Evolutionary conservation across 2,329 filamentous ascomycete genomes (phyloP).

Genomic region (Epichloe typhina): DNA sequence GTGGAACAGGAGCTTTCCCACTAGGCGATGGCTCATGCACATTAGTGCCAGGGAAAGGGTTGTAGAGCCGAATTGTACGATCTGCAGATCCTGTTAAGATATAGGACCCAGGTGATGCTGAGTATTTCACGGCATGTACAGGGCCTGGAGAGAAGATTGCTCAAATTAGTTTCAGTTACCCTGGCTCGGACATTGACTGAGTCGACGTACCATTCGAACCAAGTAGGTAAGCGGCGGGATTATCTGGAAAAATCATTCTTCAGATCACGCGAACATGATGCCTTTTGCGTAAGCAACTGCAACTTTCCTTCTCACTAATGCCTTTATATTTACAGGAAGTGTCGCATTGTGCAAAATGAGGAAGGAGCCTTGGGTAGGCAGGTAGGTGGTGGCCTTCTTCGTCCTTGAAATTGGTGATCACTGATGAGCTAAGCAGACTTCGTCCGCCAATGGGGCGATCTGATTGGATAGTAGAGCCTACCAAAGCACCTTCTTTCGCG

Average conservation of each 20-base stretch:
- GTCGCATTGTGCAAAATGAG: not conserved
- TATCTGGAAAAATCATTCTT: conserved; percentile 32
- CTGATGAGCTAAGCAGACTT: conserved; percentile 1
- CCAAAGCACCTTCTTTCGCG: too few species aligned
- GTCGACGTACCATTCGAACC: conserved; percentile 41
- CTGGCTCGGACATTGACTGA: not conserved
- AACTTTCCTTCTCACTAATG: too few species aligned
- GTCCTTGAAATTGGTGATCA: not conserved
- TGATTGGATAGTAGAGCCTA: conserved; percentile 1
- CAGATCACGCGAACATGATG: not conserved
- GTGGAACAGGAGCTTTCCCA: conserved; percentile 21
- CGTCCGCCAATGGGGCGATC: not conserved
- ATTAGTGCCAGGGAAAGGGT: conserved; percentile 45
- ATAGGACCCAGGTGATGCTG: conserved; percentile 58
- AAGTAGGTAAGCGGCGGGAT: conserved; percentile 40
- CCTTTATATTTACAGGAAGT: not conserved
- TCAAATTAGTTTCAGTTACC: not conserved
- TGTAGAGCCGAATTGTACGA: conserved; percentile 76
- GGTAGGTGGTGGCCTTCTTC: not conserved
- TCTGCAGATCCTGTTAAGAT: conserved; percentile 80
- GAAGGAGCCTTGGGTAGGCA: not conserved
- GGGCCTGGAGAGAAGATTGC: conserved; percentile 35
- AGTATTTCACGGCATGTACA: conserved; percentile 61
- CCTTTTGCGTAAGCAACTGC: not conserved
- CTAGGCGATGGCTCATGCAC: conserved; percentile 16